Evolutionary conservation across 2,329 filamentous ascomycete genomes (phyloP).

Genomic region (Fusarium continuum): DNA sequence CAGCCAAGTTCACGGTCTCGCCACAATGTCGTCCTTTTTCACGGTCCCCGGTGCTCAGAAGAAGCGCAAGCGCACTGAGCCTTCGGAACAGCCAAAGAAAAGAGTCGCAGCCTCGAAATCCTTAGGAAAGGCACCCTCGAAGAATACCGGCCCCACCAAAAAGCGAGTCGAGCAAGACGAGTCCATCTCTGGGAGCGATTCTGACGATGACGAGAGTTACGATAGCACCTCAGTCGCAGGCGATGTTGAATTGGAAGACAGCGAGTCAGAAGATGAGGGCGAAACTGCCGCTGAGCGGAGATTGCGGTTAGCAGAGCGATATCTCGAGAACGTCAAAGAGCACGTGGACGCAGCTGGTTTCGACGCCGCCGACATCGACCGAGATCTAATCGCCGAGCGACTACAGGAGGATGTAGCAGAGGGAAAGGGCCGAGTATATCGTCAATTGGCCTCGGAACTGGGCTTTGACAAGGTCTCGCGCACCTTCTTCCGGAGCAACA

Average conservation of each 20-base stretch:
- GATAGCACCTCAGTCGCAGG: conserved; percentile 54
- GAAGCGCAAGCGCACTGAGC: conserved; percentile 81
- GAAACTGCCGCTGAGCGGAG: conserved; percentile 92
- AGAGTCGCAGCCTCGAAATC: conserved; percentile 60
- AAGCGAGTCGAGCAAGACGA: conserved; percentile 67
- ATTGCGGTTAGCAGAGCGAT: conserved; percentile 87
- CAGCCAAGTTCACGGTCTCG: conserved; percentile 39
- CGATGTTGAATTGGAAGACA: conserved; percentile 57
- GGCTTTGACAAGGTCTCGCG: conserved; percentile 73
- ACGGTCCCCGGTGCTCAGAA: conserved; percentile 85
- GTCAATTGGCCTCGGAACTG: conserved; percentile 77
- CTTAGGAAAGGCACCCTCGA: conserved; percentile 54
- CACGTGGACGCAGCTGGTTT: conserved; percentile 86
- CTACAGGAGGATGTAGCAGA: conserved; percentile 93
- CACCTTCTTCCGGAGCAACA: conserved; percentile 81
- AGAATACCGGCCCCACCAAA: conserved; percentile 51
- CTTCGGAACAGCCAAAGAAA: conserved; percentile 67
- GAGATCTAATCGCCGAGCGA: conserved; percentile 89
- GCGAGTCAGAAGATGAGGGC: conserved; percentile 73
- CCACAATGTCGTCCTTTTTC: conserved; percentile 93
- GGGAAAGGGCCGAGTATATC: conserved; percentile 88
- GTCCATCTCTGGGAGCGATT: conserved; percentile 87
- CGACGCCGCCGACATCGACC: conserved; percentile 92
- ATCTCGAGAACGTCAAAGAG: conserved; percentile 87
- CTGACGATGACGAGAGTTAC: conserved; percentile 68